Percentiles rank a stretch among this genome's conserved stretches.
These are phyloP conservation scores for Elsinoe batatas DNA, from an alignment of 2,329 filamentous ascomycete species.

Conservation along the genomic window DNA sequence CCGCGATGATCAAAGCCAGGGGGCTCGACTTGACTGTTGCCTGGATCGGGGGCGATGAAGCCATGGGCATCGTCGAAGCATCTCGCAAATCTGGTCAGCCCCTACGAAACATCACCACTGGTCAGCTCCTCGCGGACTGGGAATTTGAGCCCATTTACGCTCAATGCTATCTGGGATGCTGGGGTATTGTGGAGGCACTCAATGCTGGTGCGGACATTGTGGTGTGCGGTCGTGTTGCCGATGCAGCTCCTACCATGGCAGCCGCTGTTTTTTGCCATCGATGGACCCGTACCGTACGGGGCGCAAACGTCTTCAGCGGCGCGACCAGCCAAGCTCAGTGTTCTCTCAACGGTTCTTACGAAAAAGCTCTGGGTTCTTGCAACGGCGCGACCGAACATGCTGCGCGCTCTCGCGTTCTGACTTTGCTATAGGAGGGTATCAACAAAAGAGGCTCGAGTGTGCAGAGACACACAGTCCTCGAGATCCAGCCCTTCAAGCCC, in stretches of 20 bases:
- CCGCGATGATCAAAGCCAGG: constrained; percentile 26
- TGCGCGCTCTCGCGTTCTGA: too few species aligned
- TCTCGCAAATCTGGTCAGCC: neutral
- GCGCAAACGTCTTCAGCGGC: too few species aligned
- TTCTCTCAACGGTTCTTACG: too few species aligned
- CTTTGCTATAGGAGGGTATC: too few species aligned
- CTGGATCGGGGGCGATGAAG: constrained; percentile 40
- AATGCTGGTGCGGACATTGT: constrained; percentile 35
- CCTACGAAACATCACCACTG: constrained; percentile 5
- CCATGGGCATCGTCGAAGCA: constrained; percentile 2
- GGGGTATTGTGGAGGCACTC: constrained; percentile 35
- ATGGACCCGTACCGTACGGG: constrained; percentile 27
- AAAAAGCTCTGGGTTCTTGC: too few species aligned
- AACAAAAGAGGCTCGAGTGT: too few species aligned
- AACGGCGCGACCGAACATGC: too few species aligned
- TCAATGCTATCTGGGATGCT: constrained; percentile 35
- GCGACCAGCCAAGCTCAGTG: too few species aligned
- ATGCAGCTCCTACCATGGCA: constrained; percentile 36
- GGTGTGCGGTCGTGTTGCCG: constrained; percentile 35
- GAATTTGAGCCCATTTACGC: constrained; percentile 22
- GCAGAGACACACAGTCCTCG: too few species aligned
- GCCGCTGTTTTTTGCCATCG: constrained; percentile 38
- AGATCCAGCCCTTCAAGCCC: too few species aligned
- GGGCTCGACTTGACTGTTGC: constrained; percentile 38
- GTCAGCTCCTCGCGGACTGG: neutral